phyloP scores from a whole-genome alignment of 768 basidiomycete species.

The Hypholoma fasciculare region DNA sequence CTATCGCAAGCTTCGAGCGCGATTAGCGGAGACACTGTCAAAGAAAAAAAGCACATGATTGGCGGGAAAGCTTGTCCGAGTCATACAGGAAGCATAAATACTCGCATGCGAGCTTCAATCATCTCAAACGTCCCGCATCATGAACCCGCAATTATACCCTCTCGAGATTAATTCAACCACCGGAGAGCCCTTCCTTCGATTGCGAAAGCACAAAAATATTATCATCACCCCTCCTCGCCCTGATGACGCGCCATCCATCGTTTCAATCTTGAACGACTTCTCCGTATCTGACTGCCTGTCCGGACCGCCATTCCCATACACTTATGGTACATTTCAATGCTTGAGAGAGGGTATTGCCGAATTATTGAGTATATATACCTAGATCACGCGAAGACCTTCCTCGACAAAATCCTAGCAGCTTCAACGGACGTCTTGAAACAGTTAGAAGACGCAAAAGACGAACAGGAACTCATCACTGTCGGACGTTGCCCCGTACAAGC shows the following conservation, averaged over 20 bases:
- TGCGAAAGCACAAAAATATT: conserved; percentile 50
- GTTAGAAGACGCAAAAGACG: conserved; percentile 25
- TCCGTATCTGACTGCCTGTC: conserved; percentile 44
- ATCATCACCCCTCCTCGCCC: conserved; percentile 60
- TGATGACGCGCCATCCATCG: conserved; percentile 38
- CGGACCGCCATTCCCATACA: conserved; percentile 57
- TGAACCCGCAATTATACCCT: conserved; percentile 24
- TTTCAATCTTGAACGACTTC: conserved; percentile 48
- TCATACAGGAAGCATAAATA: neutral
- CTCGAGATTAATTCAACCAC: conserved; percentile 33
- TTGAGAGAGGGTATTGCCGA: neutral
- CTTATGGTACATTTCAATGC: conserved; percentile 23
- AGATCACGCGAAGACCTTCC: conserved; percentile 31
- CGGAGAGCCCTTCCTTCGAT: conserved; percentile 48
- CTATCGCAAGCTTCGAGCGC: too few species aligned
- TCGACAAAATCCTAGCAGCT: conserved; percentile 18
- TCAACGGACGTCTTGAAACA: conserved; percentile 33
- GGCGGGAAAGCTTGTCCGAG: neutral
- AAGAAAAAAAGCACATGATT: too few species aligned
- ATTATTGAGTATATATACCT: neutral
- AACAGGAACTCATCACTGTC: conserved; percentile 31
- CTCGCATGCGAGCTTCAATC: neutral
- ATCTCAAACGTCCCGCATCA: neutral
- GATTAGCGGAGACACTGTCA: too few species aligned
- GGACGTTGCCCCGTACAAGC: conserved; percentile 47